These are phyloP conservation scores for Venturia pyrina DNA, from an alignment of 2,329 filamentous ascomycete genomes.

Conservation along the genomic window DNA sequence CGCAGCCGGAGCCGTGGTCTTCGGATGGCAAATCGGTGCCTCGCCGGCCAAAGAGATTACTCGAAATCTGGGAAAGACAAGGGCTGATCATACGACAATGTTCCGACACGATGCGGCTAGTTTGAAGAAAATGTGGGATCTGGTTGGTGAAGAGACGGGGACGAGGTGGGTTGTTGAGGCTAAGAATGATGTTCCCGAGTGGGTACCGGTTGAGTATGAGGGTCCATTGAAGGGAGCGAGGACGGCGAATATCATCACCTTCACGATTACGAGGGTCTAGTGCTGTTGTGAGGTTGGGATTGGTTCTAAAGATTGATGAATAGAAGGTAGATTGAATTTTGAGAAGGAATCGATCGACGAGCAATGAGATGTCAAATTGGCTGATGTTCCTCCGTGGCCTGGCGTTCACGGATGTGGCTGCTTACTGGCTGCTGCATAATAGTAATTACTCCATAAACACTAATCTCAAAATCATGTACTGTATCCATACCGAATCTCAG, in stretches of 20 bases:
- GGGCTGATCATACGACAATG: constrained; percentile 16
- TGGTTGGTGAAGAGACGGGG: constrained; percentile 15
- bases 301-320: background rate
- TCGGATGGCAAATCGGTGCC: constrained; percentile 42
- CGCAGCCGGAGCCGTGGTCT: constrained; percentile 38
- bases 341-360: background rate
- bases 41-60: constrained; percentile 16
- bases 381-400: background rate
- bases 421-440: background rate
- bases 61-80: constrained; percentile 13
- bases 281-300: no score
- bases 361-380: background rate
- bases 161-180: constrained; percentile 10
- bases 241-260: background rate
- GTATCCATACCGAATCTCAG: background rate
- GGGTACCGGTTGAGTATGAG: constrained; percentile 1
- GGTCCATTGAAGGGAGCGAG: background rate
- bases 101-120: constrained; percentile 26
- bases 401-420: background rate
- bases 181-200: background rate
- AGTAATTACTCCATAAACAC: background rate
- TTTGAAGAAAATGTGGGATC: constrained; percentile 29
- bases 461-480: background rate
- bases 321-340: background rate
- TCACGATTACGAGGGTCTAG: constrained; percentile 1